phyloP scores from a whole-genome alignment of 495 filamentous ascomycete genomes.

The Trichocladium uniseriatum region DNA sequence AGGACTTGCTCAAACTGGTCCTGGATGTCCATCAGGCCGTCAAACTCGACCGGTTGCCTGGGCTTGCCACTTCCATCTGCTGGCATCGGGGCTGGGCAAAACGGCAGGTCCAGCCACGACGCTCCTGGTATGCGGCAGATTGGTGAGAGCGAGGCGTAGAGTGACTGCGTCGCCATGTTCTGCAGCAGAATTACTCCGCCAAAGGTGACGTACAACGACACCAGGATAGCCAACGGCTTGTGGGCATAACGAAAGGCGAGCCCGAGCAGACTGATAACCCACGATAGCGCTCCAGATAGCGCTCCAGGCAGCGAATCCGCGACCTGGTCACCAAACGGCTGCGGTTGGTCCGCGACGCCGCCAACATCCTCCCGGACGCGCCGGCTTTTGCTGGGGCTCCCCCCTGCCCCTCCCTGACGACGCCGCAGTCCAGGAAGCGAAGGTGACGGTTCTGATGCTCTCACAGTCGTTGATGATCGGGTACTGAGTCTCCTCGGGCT shows the following conservation, averaged over 20 bases:
- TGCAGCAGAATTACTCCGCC: slow-evolving; percentile 40
- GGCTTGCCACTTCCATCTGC: slow-evolving; percentile 4
- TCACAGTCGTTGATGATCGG: slow-evolving; percentile 19
- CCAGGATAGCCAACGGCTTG: slow-evolving; percentile 44
- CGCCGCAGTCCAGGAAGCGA: slow-evolving; percentile 17
- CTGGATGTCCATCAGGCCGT: slow-evolving; percentile 57
- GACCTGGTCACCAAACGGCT: slow-evolving; percentile 3
- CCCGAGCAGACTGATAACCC: slow-evolving; percentile 40
- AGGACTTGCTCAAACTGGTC: slow-evolving; percentile 56
- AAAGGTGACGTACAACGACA: slow-evolving; percentile 44
- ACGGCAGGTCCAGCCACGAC: slow-evolving; percentile 47
- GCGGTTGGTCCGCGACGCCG: neutral
- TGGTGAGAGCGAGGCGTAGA: slow-evolving; percentile 47
- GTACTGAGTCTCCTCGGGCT: slow-evolving; percentile 19
- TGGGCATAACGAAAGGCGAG: slow-evolving; percentile 43
- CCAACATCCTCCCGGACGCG: slow-evolving; percentile 2
- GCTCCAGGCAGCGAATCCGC: slow-evolving; percentile 21
- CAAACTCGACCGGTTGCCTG: slow-evolving; percentile 45
- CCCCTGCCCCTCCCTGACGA: slow-evolving; percentile 11
- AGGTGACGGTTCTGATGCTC: slow-evolving; percentile 9
- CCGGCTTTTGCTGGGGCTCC: slow-evolving; percentile 3
- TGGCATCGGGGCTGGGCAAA: slow-evolving; percentile 39
- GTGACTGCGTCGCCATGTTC: slow-evolving; percentile 42
- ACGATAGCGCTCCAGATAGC: slow-evolving; percentile 29
- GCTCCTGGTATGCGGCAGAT: slow-evolving; percentile 56